Percentiles rank a stretch among this genome's conserved stretches.
These are phyloP conservation scores for Quercus phellos DNA, from an alignment of 331 rosid genomes.

Conservation along the genomic window DNA sequence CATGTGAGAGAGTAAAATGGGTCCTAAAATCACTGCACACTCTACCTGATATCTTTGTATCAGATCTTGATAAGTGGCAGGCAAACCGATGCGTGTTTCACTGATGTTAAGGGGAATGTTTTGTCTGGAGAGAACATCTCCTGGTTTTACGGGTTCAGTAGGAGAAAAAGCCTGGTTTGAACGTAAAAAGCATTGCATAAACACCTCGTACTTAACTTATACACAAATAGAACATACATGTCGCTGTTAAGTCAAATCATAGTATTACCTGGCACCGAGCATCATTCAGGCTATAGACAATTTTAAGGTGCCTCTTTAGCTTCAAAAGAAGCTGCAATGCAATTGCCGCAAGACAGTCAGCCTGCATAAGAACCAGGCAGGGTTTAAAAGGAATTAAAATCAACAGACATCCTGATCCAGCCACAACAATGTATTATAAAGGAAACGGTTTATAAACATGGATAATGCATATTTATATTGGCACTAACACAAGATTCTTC, in stretches of 20 bases:
- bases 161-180: conserved; percentile 76
- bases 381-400: neutral
- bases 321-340: conserved; percentile 92
- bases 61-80: conserved; percentile 66
- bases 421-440: conserved; percentile 7
- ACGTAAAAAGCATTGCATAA: conserved; percentile 5
- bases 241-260: neutral
- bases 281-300: conserved; percentile 72
- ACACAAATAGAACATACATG: neutral
- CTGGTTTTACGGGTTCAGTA: conserved; percentile 71
- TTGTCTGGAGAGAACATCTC: conserved; percentile 79
- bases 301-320: conserved; percentile 91
- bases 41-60: conserved; percentile 82
- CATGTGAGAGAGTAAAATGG: neutral
- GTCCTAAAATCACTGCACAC: neutral
- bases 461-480: neutral
- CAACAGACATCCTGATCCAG: neutral
- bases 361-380: conserved; percentile 43
- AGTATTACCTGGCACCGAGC: conserved; percentile 80
- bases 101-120: conserved; percentile 54
- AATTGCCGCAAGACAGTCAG: conserved; percentile 69
- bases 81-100: conserved; percentile 63
- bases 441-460: neutral
- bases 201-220: neutral
- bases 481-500: neutral